Percentiles rank a stretch among this genome's conserved stretches.
phyloP scores from a whole-genome alignment of 2,329 filamentous ascomycete genomes.

The Ophiocordyceps australis region DNA sequence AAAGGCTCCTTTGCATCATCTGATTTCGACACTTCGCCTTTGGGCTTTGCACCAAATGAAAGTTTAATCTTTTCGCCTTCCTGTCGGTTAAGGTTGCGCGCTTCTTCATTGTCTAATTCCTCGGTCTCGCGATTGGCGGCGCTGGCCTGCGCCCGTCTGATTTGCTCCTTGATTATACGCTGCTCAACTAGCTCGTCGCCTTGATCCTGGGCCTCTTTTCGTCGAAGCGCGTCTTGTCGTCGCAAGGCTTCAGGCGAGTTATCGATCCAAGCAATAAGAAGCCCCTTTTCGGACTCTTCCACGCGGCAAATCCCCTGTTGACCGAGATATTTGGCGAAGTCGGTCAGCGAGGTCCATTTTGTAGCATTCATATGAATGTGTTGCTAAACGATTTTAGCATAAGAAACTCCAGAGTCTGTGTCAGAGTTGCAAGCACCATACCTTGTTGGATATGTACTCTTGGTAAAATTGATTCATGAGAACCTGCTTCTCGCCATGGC shows the following conservation, averaged over 20 bases:
- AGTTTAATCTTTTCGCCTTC: constrained; percentile 64
- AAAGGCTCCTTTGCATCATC: no score
- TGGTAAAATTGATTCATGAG: constrained; percentile 91
- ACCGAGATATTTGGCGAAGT: constrained; percentile 77
- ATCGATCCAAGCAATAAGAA: constrained; percentile 83
- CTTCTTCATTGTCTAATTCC: constrained; percentile 20
- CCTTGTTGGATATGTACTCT: constrained; percentile 69
- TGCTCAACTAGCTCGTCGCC: constrained; percentile 85
- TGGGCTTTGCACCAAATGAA: constrained; percentile 37
- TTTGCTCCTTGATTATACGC: constrained; percentile 66
- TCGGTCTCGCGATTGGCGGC: constrained; percentile 21
- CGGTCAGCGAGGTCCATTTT: constrained; percentile 70
- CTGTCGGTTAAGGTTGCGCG: constrained; percentile 34
- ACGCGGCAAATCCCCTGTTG: constrained; percentile 77
- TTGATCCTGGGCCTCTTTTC: constrained; percentile 74
- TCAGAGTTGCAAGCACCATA: neutral
- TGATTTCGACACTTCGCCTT: no score
- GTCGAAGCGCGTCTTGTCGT: constrained; percentile 61
- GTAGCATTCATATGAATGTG: constrained; percentile 93
- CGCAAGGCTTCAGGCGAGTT: constrained; percentile 72
- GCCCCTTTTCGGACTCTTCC: constrained; percentile 71
- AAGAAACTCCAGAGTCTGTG: neutral
- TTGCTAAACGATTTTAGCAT: constrained; percentile 17
- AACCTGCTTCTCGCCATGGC: constrained; percentile 80
- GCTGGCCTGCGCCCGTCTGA: constrained; percentile 49